phyloP scores from a whole-genome alignment of 2,329 filamentous ascomycete genomes.

The Pyrenophora teres region DNA sequence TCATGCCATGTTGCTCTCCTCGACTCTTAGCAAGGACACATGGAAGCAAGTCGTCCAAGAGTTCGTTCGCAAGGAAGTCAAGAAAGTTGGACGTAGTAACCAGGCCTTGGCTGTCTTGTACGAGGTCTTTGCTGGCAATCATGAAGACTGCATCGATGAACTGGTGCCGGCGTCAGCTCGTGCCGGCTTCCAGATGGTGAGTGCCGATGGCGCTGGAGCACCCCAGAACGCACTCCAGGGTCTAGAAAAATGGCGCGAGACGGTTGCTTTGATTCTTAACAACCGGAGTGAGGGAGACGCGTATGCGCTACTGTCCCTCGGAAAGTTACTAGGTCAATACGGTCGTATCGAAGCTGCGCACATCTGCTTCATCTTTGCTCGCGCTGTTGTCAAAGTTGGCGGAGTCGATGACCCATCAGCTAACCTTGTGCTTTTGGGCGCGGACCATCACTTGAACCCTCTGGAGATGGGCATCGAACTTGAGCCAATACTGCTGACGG shows the following conservation, averaged over 20 bases:
- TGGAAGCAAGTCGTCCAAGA: slow-evolving; percentile 96
- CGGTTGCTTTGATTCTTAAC: slow-evolving; percentile 79
- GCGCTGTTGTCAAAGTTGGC: slow-evolving; percentile 71
- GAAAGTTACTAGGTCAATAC: slow-evolving; percentile 81
- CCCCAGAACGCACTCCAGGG: slow-evolving; percentile 79
- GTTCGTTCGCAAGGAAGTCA: slow-evolving; percentile 94
- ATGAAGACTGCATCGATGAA: slow-evolving; percentile 93
- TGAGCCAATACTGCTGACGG: slow-evolving; percentile 89
- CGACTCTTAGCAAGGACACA: slow-evolving; percentile 70
- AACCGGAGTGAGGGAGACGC: slow-evolving; percentile 84
- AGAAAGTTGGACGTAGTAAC: slow-evolving; percentile 75
- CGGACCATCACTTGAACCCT: slow-evolving; percentile 74
- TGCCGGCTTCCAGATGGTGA: slow-evolving; percentile 88
- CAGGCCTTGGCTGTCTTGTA: slow-evolving; percentile 91
- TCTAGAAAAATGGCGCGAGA: slow-evolving; percentile 92
- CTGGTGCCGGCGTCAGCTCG: slow-evolving; percentile 91
- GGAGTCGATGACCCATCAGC: slow-evolving; percentile 81
- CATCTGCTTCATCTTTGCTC: slow-evolving; percentile 88
- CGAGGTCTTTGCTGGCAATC: slow-evolving; percentile 90
- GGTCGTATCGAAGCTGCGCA: slow-evolving; percentile 90
- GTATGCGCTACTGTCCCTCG: slow-evolving; percentile 77
- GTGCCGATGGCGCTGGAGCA: slow-evolving; percentile 63
- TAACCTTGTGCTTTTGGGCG: slow-evolving; percentile 82
- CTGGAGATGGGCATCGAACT: slow-evolving; percentile 77
- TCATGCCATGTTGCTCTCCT: slow-evolving; percentile 91